A percentile compares a stretch with the other conserved stretches of the same genome.
These are phyloP conservation scores for Scortechinia acanthostroma DNA, from an alignment of 2,329 filamentous ascomycete species.

Conservation along the genomic window DNA sequence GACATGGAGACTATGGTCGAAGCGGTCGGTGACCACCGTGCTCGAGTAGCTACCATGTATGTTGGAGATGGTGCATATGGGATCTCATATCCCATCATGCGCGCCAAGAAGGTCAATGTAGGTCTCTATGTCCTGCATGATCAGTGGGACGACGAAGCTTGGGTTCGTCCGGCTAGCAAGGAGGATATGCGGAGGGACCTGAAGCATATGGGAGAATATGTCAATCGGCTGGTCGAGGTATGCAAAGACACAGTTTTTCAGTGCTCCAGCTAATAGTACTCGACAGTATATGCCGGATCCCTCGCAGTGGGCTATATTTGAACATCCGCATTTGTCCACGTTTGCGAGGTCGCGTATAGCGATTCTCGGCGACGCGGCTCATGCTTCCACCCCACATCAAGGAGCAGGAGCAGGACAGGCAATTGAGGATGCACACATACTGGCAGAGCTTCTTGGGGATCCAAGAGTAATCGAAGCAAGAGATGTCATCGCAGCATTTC, in stretches of 20 bases:
- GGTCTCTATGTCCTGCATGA: constrained; percentile 15
- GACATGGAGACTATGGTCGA: constrained; percentile 12
- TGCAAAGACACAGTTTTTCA: background rate
- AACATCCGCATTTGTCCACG: constrained; percentile 29
- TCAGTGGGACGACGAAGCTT: constrained; percentile 17
- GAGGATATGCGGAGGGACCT: constrained; percentile 17
- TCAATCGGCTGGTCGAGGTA: constrained; percentile 16
- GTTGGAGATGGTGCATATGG: constrained; percentile 17
- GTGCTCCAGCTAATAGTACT: too few species aligned
- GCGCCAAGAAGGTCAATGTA: constrained; percentile 19
- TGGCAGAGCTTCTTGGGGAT: constrained; percentile 35
- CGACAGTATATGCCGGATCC: background rate
- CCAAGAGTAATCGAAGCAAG: constrained; percentile 17
- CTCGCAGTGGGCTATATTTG: constrained; percentile 34
- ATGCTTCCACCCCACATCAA: constrained; percentile 52
- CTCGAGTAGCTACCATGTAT: constrained; percentile 17
- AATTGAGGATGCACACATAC: constrained; percentile 39
- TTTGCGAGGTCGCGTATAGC: constrained; percentile 33
- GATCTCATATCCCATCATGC: constrained; percentile 21
- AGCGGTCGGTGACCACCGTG: constrained; percentile 19
- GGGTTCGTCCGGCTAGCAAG: constrained; percentile 16
- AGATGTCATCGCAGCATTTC: constrained; percentile 34
- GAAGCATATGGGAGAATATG: constrained; percentile 10
- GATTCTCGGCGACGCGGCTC: constrained; percentile 54
- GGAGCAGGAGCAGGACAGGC: constrained; percentile 50